A percentile compares a stretch with the other conserved stretches of the same genome.
Conservation (phyloP, 306 rosid genomes). For the Pyrus communis region DNA sequence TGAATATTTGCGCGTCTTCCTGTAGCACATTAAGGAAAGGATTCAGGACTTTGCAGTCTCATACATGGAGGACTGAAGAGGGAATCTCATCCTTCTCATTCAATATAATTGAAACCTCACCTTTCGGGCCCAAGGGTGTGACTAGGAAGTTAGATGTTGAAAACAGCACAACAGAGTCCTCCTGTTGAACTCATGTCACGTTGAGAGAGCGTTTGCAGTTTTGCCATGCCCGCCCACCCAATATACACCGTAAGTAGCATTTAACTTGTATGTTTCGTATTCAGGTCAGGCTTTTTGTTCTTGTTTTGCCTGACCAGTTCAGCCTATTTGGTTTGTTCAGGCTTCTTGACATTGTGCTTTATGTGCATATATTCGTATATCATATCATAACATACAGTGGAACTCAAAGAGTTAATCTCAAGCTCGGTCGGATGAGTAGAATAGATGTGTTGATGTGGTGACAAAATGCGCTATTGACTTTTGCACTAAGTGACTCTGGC, state of each 20-base stretch:
- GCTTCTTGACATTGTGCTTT: neutral
- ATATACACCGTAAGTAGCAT: slow-evolving; percentile 17
- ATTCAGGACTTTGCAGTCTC: slow-evolving; percentile 53
- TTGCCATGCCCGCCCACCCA: neutral
- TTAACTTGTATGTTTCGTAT: slow-evolving; percentile 8
- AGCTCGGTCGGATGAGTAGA: too few species aligned
- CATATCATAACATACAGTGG: neutral
- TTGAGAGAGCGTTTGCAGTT: neutral
- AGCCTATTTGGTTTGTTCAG: neutral
- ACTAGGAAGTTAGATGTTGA: neutral
- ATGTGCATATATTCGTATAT: neutral
- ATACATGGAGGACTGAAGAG: slow-evolving; percentile 28
- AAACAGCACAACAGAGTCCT: neutral
- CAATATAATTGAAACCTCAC: neutral
- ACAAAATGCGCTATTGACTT: too few species aligned
- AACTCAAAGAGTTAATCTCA: neutral
- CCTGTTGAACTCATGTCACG: neutral
- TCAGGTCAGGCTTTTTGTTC: slow-evolving; percentile 40
- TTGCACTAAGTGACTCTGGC: too few species aligned
- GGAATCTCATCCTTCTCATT: too few species aligned
- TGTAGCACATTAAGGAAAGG: slow-evolving; percentile 73
- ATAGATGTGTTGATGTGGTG: too few species aligned
- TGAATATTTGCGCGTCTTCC: neutral
- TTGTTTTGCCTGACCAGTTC: slow-evolving; percentile 31
- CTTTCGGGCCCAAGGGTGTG: slow-evolving; percentile 2